Evolutionary conservation across 2,329 filamentous ascomycete species (phyloP).

Genomic region (Stachybotrys echinatus): DNA sequence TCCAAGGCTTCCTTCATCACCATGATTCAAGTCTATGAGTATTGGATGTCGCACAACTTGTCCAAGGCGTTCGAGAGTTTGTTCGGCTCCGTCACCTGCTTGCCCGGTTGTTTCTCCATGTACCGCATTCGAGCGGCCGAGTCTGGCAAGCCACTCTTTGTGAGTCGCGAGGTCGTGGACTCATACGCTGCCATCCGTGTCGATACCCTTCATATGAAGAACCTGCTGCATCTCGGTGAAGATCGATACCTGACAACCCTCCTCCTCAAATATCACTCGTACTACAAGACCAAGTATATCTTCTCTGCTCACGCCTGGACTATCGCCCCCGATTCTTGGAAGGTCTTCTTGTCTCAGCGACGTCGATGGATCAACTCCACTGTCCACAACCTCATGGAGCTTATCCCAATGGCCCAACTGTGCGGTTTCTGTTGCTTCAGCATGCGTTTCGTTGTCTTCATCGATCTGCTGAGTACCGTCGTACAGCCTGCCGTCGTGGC

Average conservation of each 20-base stretch:
- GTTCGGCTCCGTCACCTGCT: conserved; percentile 94
- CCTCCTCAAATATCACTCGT: conserved; percentile 83
- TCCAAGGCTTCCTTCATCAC: conserved; percentile 90
- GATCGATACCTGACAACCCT: conserved; percentile 96
- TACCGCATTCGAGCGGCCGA: conserved; percentile 94
- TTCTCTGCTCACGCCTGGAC: conserved; percentile 92
- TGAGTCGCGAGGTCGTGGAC: conserved; percentile 86
- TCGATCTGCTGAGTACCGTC: conserved; percentile 87
- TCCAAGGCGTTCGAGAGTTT: conserved; percentile 96
- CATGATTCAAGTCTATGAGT: conserved; percentile 99
- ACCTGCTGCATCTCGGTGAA: conserved; percentile 90
- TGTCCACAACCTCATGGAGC: conserved; percentile 93
- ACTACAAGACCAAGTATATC: conserved; percentile 98
- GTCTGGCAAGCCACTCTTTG: conserved; percentile 91
- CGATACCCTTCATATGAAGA: conserved; percentile 98
- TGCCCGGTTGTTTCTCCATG: conserved; percentile 99
- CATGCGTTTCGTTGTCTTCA: conserved; percentile 96
- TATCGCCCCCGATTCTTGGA: conserved; percentile 90
- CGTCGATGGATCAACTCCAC: conserved; percentile 99
- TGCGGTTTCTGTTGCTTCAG: conserved; percentile 99
- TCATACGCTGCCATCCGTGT: conserved; percentile 89
- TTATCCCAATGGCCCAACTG: conserved; percentile 87
- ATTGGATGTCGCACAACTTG: conserved; percentile 97
- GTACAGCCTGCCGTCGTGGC: conserved; percentile 87
- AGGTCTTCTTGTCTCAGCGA: conserved; percentile 93